Evolutionary conservation across 1,284 basidiomycete species (phyloP).

Genomic region (Leccinum proliferum): DNA sequence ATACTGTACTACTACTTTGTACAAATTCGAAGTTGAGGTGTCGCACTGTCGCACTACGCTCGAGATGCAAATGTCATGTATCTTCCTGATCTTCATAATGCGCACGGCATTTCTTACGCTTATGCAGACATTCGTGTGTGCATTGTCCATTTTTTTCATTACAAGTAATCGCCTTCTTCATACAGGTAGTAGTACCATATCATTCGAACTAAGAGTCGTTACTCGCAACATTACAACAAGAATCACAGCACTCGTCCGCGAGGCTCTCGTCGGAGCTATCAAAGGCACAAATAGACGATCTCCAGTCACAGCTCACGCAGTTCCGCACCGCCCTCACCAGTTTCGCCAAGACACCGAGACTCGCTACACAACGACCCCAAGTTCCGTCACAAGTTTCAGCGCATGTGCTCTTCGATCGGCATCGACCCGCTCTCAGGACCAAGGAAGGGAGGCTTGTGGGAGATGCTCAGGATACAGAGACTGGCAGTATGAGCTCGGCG

Average conservation of each 20-base stretch:
- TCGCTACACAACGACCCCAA: slow-evolving; percentile 83
- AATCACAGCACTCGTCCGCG: slow-evolving; percentile 72
- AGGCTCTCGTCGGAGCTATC: slow-evolving; percentile 79
- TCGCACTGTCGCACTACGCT: no score
- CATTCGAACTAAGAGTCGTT: no score
- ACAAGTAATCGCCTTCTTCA: no score
- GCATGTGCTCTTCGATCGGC: slow-evolving; percentile 93
- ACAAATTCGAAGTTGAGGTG: no score
- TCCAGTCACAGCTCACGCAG: slow-evolving; percentile 78
- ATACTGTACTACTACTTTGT: no score
- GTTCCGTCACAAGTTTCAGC: slow-evolving; percentile 91
- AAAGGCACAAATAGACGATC: slow-evolving; percentile 67
- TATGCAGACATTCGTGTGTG: no score
- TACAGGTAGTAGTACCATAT: no score
- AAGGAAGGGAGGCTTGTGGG: slow-evolving; percentile 82
- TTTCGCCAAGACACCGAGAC: slow-evolving; percentile 80
- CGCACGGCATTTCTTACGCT: no score
- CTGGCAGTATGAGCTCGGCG: slow-evolving; percentile 94
- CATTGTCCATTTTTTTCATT: no score
- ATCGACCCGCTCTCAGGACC: slow-evolving; percentile 92
- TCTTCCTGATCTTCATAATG: no score
- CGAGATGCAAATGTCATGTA: no score
- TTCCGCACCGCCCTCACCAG: slow-evolving; percentile 79
- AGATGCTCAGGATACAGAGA: slow-evolving; percentile 77
- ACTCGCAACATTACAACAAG: slow-evolving; percentile 38